phyloP scores from a whole-genome alignment of 441 rosid genomes.

The Populus hybrid region DNA sequence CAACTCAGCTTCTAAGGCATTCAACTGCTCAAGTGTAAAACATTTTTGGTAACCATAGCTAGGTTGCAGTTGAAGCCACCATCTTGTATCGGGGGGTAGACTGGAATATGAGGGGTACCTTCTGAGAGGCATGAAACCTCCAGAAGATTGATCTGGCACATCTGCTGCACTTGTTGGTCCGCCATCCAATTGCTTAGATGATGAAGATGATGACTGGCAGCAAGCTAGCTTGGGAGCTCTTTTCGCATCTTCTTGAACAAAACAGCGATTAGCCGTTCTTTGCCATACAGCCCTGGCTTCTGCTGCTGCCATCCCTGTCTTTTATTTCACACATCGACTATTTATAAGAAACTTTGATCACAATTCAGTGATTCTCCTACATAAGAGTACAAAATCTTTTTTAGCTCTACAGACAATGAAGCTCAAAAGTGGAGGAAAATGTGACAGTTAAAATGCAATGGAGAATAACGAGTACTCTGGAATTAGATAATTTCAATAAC shows the following conservation, averaged over 20 bases:
- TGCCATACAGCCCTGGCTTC: constrained; percentile 98
- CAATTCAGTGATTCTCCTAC: background rate
- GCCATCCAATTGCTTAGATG: constrained; percentile 49
- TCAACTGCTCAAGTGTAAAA: constrained; percentile 45
- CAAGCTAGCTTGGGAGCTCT: constrained; percentile 94
- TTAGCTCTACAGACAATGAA: background rate
- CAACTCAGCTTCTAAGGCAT: constrained; percentile 47
- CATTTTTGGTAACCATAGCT: constrained; percentile 53
- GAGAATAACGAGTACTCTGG: background rate
- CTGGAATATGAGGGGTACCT: constrained; percentile 41
- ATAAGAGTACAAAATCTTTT: background rate
- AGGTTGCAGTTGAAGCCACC: constrained; percentile 82
- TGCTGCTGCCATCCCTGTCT: constrained; percentile 73
- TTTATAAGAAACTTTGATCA: constrained; percentile 16
- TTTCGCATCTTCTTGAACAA: constrained; percentile 98
- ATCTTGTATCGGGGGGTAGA: constrained; percentile 54
- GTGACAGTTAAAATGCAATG: background rate
- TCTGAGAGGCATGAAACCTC: constrained; percentile 56
- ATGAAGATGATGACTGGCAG: constrained; percentile 72
- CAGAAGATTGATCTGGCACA: constrained; percentile 37
- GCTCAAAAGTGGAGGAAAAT: background rate
- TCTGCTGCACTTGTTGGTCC: constrained; percentile 47
- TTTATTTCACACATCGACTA: constrained; percentile 32
- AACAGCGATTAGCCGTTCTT: constrained; percentile 87
- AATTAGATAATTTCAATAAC: background rate